These are phyloP conservation scores for Bipolaris oryzae DNA, from an alignment of 2,329 filamentous ascomycete species.

Conservation along the genomic window DNA sequence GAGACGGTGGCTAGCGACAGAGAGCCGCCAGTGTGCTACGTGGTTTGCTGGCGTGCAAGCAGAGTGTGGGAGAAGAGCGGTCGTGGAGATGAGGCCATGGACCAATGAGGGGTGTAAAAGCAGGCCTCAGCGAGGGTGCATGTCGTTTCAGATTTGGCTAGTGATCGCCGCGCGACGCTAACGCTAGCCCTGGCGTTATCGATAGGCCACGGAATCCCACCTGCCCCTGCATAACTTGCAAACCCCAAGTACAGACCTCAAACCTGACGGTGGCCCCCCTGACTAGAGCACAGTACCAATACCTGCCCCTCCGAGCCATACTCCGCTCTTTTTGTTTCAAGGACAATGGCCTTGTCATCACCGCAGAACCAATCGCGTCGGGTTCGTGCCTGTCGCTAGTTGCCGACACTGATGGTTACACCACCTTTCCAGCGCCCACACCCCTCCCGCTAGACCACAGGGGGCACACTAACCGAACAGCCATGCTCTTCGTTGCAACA, in stretches of 20 bases:
- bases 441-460: constrained; percentile 33
- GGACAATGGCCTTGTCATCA: constrained; percentile 33
- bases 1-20: constrained; percentile 15
- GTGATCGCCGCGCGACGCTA: constrained; percentile 28
- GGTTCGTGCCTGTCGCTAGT: constrained; percentile 36
- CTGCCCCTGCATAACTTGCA: constrained; percentile 27
- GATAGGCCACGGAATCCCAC: constrained; percentile 31
- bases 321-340: constrained; percentile 39
- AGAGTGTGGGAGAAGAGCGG: constrained; percentile 16
- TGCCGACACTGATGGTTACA: constrained; percentile 26
- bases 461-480: constrained; percentile 29
- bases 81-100: constrained; percentile 18
- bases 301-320: constrained; percentile 20
- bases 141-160: constrained; percentile 32
- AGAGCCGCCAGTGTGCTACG: constrained; percentile 9
- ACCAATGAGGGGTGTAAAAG: constrained; percentile 26
- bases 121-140: constrained; percentile 8
- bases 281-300: constrained; percentile 23
- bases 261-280: constrained; percentile 30
- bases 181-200: constrained; percentile 26
- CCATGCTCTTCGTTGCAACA: constrained; percentile 32
- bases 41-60: constrained; percentile 24
- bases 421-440: constrained; percentile 24
- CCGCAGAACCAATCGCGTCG: constrained; percentile 29
- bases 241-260: constrained; percentile 21